A percentile compares a stretch with the other conserved stretches of the same genome.
These are phyloP conservation scores for Colletotrichum tropicicola DNA, from an alignment of 2,329 filamentous ascomycete genomes.

Conservation along the genomic window DNA sequence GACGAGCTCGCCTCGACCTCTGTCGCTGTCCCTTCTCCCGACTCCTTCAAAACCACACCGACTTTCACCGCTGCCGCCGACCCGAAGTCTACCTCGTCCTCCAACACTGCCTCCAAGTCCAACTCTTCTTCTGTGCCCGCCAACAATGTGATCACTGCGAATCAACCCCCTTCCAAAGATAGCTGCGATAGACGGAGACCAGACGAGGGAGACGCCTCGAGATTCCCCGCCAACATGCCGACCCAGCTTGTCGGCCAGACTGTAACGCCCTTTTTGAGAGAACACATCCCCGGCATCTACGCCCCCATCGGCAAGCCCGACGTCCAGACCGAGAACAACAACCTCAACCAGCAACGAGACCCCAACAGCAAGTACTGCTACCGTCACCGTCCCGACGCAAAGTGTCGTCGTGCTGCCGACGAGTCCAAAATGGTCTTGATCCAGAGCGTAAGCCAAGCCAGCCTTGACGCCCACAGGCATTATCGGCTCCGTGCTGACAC, in stretches of 20 bases:
- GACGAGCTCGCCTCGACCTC: conserved; percentile 11
- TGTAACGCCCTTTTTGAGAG: conserved; percentile 86
- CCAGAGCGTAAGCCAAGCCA: conserved; percentile 72
- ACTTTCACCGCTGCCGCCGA: conserved; percentile 19
- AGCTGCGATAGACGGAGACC: conserved; percentile 62
- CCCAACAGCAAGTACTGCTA: conserved; percentile 95
- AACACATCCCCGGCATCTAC: conserved; percentile 91
- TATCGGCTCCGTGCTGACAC: conserved; percentile 36
- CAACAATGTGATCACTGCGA: conserved; percentile 24
- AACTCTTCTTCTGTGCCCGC: not conserved
- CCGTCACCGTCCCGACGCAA: conserved; percentile 90
- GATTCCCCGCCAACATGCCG: conserved; percentile 63
- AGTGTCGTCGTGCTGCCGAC: conserved; percentile 91
- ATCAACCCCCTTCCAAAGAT: conserved; percentile 39
- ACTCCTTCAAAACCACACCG: conserved; percentile 25
- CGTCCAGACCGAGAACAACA: conserved; percentile 49
- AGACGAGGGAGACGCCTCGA: conserved; percentile 57
- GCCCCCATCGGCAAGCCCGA: conserved; percentile 76
- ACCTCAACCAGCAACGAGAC: conserved; percentile 42
- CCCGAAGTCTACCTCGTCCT: not conserved
- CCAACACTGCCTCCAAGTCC: not conserved
- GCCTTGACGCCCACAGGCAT: not conserved
- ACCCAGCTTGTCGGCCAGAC: conserved; percentile 78
- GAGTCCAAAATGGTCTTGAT: conserved; percentile 96
- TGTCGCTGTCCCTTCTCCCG: conserved; percentile 6